A percentile compares a stretch with the other conserved stretches of the same genome.
Evolutionary conservation across 768 basidiomycete species (phyloP).

Genomic region (Tulasnella sp.): DNA sequence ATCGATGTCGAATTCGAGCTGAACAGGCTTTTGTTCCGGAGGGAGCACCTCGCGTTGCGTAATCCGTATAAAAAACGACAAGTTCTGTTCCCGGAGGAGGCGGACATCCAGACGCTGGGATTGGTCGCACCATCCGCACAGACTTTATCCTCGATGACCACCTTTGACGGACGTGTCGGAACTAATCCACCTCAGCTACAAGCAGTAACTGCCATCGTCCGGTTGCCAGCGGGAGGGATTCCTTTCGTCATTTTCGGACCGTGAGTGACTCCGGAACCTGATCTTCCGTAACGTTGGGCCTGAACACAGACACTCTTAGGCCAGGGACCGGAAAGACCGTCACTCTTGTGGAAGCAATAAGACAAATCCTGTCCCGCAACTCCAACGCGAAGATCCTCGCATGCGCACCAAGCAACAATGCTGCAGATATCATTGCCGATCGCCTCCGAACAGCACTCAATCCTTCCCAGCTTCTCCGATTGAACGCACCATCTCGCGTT

Average conservation of each 20-base stretch:
- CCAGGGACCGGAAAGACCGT: slow-evolving; percentile 68
- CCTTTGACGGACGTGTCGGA: slow-evolving; percentile 26
- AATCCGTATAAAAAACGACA: slow-evolving; percentile 40
- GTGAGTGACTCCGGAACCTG: slow-evolving; percentile 10
- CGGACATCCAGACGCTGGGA: slow-evolving; percentile 29
- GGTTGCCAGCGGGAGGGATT: background rate
- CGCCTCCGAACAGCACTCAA: slow-evolving; percentile 37
- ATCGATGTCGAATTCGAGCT: slow-evolving; percentile 57
- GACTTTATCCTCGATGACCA: background rate
- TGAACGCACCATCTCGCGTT: slow-evolving; percentile 51
- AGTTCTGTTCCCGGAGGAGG: slow-evolving; percentile 49
- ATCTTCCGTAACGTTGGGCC: too few relatives aligned
- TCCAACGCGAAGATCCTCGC: slow-evolving; percentile 52
- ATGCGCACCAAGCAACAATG: slow-evolving; percentile 65
- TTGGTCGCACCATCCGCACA: background rate
- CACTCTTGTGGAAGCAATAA: slow-evolving; percentile 60
- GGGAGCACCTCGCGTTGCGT: slow-evolving; percentile 53
- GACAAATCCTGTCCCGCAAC: slow-evolving; percentile 48
- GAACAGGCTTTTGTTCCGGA: slow-evolving; percentile 51
- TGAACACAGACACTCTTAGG: slow-evolving; percentile 35
- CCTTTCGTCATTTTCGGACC: slow-evolving; percentile 30
- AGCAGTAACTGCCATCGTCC: slow-evolving; percentile 21
- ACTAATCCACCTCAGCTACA: slow-evolving; percentile 19
- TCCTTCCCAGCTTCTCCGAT: slow-evolving; percentile 47
- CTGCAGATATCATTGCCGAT: slow-evolving; percentile 55